A percentile compares a stretch with the other conserved stretches of the same genome.
phyloP scores from a whole-genome alignment of 768 basidiomycete species.

The Boletus insuetus region DNA sequence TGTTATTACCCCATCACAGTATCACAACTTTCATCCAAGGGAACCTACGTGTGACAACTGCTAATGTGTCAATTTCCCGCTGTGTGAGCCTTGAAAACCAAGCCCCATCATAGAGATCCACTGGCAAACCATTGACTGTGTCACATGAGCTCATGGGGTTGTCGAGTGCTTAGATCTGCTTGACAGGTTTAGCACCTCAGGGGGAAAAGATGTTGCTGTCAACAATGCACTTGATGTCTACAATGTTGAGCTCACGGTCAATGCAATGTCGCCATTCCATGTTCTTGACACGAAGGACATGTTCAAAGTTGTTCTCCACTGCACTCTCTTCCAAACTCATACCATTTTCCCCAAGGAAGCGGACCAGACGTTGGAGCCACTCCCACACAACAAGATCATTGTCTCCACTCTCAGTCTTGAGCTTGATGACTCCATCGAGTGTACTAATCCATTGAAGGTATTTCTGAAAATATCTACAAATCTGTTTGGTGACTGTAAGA shows the following conservation, averaged over 20 bases:
- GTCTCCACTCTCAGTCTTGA: background rate
- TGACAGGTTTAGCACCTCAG: background rate
- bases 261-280: background rate
- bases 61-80: no score
- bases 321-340: background rate
- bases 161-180: background rate
- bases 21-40: no score
- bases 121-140: background rate
- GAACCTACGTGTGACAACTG: no score
- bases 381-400: background rate
- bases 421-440: background rate
- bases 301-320: background rate
- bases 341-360: background rate
- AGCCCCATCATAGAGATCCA: background rate
- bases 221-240: background rate
- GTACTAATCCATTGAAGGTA: no score
- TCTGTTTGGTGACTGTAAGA: no score
- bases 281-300: background rate
- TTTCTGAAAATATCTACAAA: background rate
- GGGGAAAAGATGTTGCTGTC: background rate
- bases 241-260: background rate
- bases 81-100: background rate
- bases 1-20: no score
- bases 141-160: background rate
- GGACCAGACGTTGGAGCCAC: background rate